These are phyloP conservation scores for Lathyrus aphaca DNA, from an alignment of 306 rosid species.

Conservation along the genomic window DNA sequence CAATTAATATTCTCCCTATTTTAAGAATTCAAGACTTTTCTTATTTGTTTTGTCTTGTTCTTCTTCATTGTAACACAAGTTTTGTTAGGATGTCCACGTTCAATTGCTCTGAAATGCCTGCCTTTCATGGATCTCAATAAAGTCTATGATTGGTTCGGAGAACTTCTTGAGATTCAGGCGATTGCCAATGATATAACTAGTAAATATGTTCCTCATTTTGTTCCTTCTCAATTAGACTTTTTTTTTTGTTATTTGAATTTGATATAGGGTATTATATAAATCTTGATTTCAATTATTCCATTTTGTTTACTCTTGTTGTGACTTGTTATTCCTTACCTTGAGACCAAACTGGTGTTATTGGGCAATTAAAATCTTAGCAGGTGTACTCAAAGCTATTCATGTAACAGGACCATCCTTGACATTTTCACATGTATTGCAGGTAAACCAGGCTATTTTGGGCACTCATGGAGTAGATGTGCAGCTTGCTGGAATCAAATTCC, in stretches of 20 bases:
- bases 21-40: background rate
- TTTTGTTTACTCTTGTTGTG: background rate
- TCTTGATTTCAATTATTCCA: background rate
- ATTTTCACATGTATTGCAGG: slow-evolving; percentile 56
- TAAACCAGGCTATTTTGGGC: slow-evolving; percentile 82
- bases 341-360: background rate
- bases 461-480: slow-evolving; percentile 82
- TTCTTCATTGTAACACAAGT: background rate
- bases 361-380: background rate
- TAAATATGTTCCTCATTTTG: background rate
- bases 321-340: background rate
- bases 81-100: slow-evolving; percentile 16
- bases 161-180: background rate
- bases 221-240: background rate
- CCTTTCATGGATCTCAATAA: slow-evolving; percentile 10
- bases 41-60: slow-evolving; percentile 20
- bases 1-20: background rate
- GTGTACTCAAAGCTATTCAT: slow-evolving; percentile 4
- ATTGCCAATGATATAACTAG: background rate
- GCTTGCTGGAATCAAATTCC: slow-evolving; percentile 77
- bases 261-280: background rate
- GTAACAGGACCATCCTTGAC: slow-evolving; percentile 25
- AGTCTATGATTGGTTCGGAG: slow-evolving; percentile 5
- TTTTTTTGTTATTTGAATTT: background rate
- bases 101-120: slow-evolving; percentile 21